Evolutionary conservation across 2,329 filamentous ascomycete genomes (phyloP), one percentile per base, ranked within the genome.

Genomic region (Fusarium neocosmosporiellum): DNA sequence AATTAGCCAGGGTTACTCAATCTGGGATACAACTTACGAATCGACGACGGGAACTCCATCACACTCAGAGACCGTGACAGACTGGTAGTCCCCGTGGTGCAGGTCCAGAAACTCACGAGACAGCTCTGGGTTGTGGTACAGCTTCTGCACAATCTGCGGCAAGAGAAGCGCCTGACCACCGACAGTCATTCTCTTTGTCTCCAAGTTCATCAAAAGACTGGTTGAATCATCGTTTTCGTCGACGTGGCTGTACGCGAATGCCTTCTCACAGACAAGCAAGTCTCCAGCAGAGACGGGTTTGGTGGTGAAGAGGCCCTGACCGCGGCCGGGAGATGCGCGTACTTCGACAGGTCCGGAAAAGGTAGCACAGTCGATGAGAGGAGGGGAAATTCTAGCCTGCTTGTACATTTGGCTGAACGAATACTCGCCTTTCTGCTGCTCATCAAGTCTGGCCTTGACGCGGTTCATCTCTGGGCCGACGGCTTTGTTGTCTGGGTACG

Each of bases 191-290:
- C 16, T 68, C 3, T 83, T 75, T 9, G 78, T 81, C 2, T 80
- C 73, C 4, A 77, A 4, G 63, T 86, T 84, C 18, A 87, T 75
- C 50, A 86, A 58, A 0, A 85, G n/a, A 1, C 63, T 77, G 9
- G 39, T 58, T 7, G 24, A 24, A 3, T 41, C 55, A 4, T 10
- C 8, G 9, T 67, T 72, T 10, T 75, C 71, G 5, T 62, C 63
- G 4, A 67, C 71, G 48, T 79, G 84, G 22, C 69, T 79, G 73
- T 88, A 82, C 0, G 77, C 77, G 71, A 89, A 88, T 0, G 88
- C 87, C 68, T 90, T 90, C 67, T 90, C 88, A 54, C 87, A 89
- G 2, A 90, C 72, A 0, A 90, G 76, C 2, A 89, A 79, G 5
- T 89, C 85, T 0, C 88, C 88, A 0, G 85, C 83, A 39, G 81